Percentiles rank a stretch among this genome's conserved stretches.
These are phyloP conservation scores for Podila clonocystis DNA, from an alignment of 192 early-diverging fungal species.

Conservation along the genomic window DNA sequence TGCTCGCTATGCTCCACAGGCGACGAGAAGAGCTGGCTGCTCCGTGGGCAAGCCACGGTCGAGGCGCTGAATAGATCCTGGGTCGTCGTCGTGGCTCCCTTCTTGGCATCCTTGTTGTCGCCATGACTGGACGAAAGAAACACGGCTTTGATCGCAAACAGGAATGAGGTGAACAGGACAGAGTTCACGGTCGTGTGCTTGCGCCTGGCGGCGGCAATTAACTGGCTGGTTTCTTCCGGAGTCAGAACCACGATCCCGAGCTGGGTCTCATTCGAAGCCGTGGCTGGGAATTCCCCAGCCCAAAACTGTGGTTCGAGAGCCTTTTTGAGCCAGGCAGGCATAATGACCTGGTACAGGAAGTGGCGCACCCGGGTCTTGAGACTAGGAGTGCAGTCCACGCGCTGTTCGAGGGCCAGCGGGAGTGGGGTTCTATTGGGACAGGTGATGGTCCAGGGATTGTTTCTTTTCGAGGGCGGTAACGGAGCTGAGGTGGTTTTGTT, in stretches of 20 bases:
- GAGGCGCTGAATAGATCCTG: constrained; percentile 6
- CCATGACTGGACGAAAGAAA: constrained; percentile 8
- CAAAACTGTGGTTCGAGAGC: constrained; percentile 19
- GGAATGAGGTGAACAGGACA: constrained; percentile 15
- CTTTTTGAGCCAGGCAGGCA: constrained; percentile 21
- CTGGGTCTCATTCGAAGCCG: constrained; percentile 3
- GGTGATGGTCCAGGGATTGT: constrained; percentile 8
- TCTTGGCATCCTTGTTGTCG: neutral
- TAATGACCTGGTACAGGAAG: neutral
- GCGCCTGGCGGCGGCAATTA: constrained; percentile 15
- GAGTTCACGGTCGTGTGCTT: constrained; percentile 14
- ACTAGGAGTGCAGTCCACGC: constrained; percentile 14
- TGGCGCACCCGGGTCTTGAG: constrained; percentile 6
- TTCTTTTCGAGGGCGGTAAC: too few relatives aligned
- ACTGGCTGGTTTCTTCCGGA: constrained; percentile 16
- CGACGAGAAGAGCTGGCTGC: constrained; percentile 1
- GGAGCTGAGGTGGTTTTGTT: neutral
- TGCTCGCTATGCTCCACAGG: constrained; percentile 1
- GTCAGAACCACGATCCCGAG: constrained; percentile 5
- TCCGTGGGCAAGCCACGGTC: constrained; percentile 9
- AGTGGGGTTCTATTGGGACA: constrained; percentile 1
- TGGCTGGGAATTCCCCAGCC: constrained; percentile 20
- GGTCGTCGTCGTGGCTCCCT: constrained; percentile 8
- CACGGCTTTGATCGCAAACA: constrained; percentile 28
- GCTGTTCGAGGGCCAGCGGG: constrained; percentile 5